Percentiles rank a stretch among this genome's conserved stretches.
Evolutionary conservation across 202 grass and related monocot genomes (phyloP).

Genomic region (Carex sylvatica): DNA sequence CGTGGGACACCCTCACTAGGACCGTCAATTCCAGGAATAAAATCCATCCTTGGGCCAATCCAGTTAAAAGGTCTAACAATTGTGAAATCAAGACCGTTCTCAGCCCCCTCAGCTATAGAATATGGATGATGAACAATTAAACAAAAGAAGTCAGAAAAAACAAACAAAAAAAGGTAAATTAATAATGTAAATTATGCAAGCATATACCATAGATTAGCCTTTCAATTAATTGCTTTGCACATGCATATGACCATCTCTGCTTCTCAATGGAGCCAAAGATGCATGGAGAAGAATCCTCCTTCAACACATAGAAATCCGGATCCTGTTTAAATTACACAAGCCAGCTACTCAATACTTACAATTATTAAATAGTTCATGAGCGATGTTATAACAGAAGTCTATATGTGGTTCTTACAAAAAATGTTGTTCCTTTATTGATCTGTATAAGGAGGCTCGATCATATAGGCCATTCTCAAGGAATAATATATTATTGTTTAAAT

Average conservation of each 20-base stretch:
- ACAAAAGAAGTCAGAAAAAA: slow-evolving; percentile 21
- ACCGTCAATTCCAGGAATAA: slow-evolving; percentile 94
- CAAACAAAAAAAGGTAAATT: background rate
- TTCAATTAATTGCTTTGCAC: slow-evolving; percentile 94
- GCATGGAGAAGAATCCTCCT: slow-evolving; percentile 89
- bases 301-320: slow-evolving; percentile 88
- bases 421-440: background rate
- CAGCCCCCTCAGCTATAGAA: slow-evolving; percentile 73
- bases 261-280: slow-evolving; percentile 96
- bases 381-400: slow-evolving; percentile 18
- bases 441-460: background rate
- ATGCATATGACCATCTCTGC: slow-evolving; percentile 91
- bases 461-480: background rate
- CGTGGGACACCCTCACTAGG: slow-evolving; percentile 96
- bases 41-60: slow-evolving; percentile 99
- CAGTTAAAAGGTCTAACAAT: slow-evolving; percentile 96
- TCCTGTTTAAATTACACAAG: slow-evolving; percentile 52
- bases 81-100: slow-evolving; percentile 86
- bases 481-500: background rate
- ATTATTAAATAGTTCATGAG: background rate
- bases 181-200: slow-evolving; percentile 4
- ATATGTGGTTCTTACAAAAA: background rate
- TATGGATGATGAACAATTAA: slow-evolving; percentile 35
- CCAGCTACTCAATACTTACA: background rate
- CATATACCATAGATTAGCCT: slow-evolving; percentile 86